Base-by-base conservation (phyloP, 2,329 filamentous ascomycete species). In the Fusarium tricinctum region DNA sequence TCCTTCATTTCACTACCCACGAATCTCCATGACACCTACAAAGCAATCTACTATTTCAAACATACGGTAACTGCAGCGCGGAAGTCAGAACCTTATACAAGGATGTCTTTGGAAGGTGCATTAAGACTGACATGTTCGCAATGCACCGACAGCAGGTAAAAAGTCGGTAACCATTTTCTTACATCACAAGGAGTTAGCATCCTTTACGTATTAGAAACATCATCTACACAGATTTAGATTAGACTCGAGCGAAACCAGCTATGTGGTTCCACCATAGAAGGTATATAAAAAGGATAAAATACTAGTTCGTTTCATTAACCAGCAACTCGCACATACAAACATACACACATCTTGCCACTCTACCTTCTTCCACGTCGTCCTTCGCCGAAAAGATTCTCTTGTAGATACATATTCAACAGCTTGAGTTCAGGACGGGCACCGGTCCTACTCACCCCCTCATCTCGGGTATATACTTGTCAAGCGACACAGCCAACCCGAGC, bases 221-320 rank as follows among this genome's bases (percentile, higher is more conserved):
- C 22, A 38, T 30, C 32, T 20, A 26, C 30, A 58, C 17, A 20
- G 33, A 49, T 42, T 17, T 33, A 42, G 35, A 32, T 33, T 61
- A 50, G 38, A 47, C 44, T 56, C 30, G 12, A 35, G 33, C 28
- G 39, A 51, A 42, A 49, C 52, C 43, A 39, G 43, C 51, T 44
- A 64, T 47, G 43, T 48, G 54, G 39, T 28, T 56, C 19, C 48
- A 38, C 28, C 46, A 39, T 35, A 47, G 23, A 59, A 64, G 19
- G 51, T 55, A 53, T 64, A 68, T 61, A 49, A 63, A 64, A 60
- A 64, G 45, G 44, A 62, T 66, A 71, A 58, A 74, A 73, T 65
- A 73, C 70, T 62, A 74, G 62, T 70, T 74, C 68, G 63, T 71
- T 73, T 75, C 73, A 75, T 75, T 74, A 75, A 69, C 64, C 70